phyloP scores from a whole-genome alignment of 257 asterid species.

The Forsythia suspensa region DNA sequence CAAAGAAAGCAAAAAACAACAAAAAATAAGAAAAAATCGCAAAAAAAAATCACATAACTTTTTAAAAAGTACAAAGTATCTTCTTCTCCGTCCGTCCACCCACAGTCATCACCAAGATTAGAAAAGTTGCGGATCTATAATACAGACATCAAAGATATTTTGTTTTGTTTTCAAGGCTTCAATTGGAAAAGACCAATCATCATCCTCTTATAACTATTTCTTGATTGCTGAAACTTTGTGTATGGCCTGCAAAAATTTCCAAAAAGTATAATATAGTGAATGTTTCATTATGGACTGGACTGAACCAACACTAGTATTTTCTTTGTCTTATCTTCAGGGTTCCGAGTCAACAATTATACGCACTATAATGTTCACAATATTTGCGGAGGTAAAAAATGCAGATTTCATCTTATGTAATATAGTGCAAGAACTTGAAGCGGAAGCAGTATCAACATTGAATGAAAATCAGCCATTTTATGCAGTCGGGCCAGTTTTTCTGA shows the following conservation, averaged over 20 bases:
- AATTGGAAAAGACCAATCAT: not conserved
- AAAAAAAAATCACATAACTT: too few relatives aligned
- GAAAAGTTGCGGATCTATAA: too few relatives aligned
- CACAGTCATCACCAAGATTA: too few relatives aligned
- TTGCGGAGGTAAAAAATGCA: conserved; percentile 45
- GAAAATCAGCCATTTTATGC: conserved; percentile 47
- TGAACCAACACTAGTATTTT: conserved; percentile 46
- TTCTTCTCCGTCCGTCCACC: too few relatives aligned
- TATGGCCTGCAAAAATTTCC: conserved; percentile 44
- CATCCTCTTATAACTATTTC: conserved; percentile 30
- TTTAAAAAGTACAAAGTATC: too few relatives aligned
- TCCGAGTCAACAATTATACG: conserved; percentile 30
- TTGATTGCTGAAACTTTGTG: conserved; percentile 48
- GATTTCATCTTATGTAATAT: conserved; percentile 62
- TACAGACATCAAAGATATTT: too few relatives aligned
- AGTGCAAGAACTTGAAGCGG: conserved; percentile 50
- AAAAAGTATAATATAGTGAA: conserved; percentile 36
- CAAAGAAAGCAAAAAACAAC: too few relatives aligned
- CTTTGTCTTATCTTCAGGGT: conserved; percentile 49
- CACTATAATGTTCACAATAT: conserved; percentile 32
- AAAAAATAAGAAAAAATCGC: too few relatives aligned
- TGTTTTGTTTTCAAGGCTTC: too few relatives aligned
- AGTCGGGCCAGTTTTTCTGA: conserved; percentile 53
- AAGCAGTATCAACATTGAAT: conserved; percentile 40
- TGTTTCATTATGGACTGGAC: conserved; percentile 60